Base-by-base conservation (phyloP, 371 early-diverging fungal genomes). In the Chytridiales sp. region DNA sequence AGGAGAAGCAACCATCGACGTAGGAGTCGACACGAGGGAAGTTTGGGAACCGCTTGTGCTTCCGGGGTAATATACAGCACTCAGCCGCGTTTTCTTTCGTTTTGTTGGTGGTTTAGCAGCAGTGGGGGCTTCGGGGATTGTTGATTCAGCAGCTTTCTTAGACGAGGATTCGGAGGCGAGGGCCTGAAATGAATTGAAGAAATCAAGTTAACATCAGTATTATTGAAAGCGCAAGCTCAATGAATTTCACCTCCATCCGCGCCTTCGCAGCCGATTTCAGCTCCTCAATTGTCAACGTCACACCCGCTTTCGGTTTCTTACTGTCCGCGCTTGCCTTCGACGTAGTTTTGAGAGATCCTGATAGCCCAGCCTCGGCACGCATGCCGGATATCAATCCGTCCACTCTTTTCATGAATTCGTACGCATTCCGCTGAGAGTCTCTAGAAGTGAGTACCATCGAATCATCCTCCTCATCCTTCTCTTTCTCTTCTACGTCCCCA, bases 241-340 rank as follows among this genome's bases (percentile, higher is more conserved):
- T n/a, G n/a, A 26, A 9, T 5, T 31, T 15, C 11, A 48, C 62
- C 60, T 60, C 51, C 44, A 51, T 22, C 42, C 44, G 19, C 26
- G 60, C 60, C 27, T 54, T 55, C 3, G 56, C 55, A 2, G 62
- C 62, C 0, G 46, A 35, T 56, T 62, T 38, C 30, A 62, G 9
- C 21, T 62, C 56, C 22, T 62, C 62, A 8, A 62, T 38, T 24
- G 56, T 39, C 36, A 62, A 40, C 26, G 36, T 47, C 42, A 15
- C 26, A 19, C 60, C 41, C 3, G 32, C 40, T n/a, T 21, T 21
- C n/a, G 19, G 11, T 17, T 32, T 19, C 59, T 8, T 21, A 19
- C 21, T 38, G 15, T 8, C 31, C 41, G 19, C 26, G 5, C 15
- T 40, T 48, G 3, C 26, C 34, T 44, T 47, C 44, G 3, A 26